Evolutionary conservation across 2,329 filamentous ascomycete species (phyloP), one percentile per base, ranked within the genome.

Genomic region (Herpotrichia juniperi): DNA sequence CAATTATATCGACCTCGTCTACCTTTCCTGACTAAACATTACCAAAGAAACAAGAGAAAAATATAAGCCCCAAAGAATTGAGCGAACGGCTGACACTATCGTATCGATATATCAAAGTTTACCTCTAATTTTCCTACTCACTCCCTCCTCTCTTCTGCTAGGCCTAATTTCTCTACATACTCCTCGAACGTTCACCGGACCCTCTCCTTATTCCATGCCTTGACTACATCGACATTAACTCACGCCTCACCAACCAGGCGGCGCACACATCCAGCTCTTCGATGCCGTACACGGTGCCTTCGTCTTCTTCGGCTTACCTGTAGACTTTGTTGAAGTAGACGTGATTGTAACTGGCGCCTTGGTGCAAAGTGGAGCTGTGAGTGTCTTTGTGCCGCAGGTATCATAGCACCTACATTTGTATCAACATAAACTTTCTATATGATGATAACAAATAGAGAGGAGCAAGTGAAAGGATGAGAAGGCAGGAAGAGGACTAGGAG

Each of bases 351-450:
- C 25, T 21, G 46, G 32, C n/a, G 35, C 21, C 8, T 4, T 3
- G 22, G 17, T 57, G 32, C 53, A 59, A 9, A 35, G 45, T 11
- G 56, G 56, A 1, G 55, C 49, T 1, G 17, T 42, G 14, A 53
- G 9, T 46, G 49, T 30, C 32, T 30, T 16, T 10, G 46, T 39
- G 14, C 45, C 50, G 37, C 57, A 60, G 10, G 42, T 48, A 22
- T 60, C 57, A 42, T 56, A 58, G 43, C 57, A 60, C 22, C 57
- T 60, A 47, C 2, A 16, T 10, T 3, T 10, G 16, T 31, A 16
- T 26, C 28, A 11, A 28, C 9, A 24, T 19, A 43, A 4, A 26
- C 11, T 22, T 22, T 11, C 9, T 22, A 6, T 42, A 7, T 21
- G 21, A 6, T n/a, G 9, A 42, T 19, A 12, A 7, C 22, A 9